Conservation (phyloP, 1,284 basidiomycete genomes). For the Irpex lacteus region DNA sequence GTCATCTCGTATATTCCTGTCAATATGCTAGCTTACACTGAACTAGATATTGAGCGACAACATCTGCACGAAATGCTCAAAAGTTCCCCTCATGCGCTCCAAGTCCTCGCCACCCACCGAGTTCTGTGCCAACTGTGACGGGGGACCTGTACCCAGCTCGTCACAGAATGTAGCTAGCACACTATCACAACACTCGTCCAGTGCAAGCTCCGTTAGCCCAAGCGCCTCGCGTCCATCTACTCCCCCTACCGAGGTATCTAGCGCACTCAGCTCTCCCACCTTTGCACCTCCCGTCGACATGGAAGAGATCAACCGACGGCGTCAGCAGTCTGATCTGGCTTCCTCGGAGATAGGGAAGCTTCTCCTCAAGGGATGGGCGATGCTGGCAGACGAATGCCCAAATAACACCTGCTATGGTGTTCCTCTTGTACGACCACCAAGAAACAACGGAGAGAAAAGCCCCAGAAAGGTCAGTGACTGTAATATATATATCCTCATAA, state of each 20-base stretch:
- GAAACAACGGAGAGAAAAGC: slow-evolving; percentile 54
- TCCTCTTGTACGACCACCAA: slow-evolving; percentile 74
- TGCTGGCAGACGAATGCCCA: slow-evolving; percentile 81
- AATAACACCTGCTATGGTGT: slow-evolving; percentile 65
- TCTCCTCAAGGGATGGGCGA: slow-evolving; percentile 78
- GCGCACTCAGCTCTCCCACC: slow-evolving; percentile 53
- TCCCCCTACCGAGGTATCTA: slow-evolving; percentile 70
- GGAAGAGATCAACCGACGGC: slow-evolving; percentile 58
- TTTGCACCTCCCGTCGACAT: slow-evolving; percentile 62
- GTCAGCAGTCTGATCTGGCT: slow-evolving; percentile 77
- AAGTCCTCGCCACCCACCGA: slow-evolving; percentile 49
- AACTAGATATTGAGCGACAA: slow-evolving; percentile 64
- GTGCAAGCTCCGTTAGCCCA: slow-evolving; percentile 44
- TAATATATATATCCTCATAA: not conserved
- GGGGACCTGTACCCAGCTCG: slow-evolving; percentile 3
- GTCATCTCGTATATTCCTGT: slow-evolving; percentile 16
- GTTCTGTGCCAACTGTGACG: slow-evolving; percentile 65
- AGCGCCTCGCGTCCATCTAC: slow-evolving; percentile 59
- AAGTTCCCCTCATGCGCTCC: slow-evolving; percentile 66
- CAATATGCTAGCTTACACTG: slow-evolving; percentile 2
- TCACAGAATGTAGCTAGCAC: slow-evolving; percentile 3
- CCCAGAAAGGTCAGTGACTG: slow-evolving; percentile 53
- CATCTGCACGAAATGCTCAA: slow-evolving; percentile 56
- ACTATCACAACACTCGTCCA: slow-evolving; percentile 22
- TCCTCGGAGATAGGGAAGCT: slow-evolving; percentile 74